Percentiles rank a stretch among this genome's conserved stretches.
Evolutionary conservation across 305 asterid species (phyloP).

Genomic region (Fraxinus angustifolia): DNA sequence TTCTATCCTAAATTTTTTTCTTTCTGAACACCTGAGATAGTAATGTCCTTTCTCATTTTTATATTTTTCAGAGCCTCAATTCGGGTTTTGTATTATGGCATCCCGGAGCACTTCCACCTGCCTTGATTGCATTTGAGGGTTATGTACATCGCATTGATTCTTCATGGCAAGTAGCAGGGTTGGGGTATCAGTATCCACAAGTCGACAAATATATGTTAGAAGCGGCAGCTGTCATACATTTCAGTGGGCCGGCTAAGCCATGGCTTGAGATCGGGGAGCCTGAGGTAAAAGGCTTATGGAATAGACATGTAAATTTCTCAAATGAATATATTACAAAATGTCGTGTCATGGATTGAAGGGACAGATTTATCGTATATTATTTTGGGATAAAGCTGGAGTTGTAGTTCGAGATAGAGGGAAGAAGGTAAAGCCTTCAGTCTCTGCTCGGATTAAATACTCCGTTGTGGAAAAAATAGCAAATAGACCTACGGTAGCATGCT

Average conservation of each 20-base stretch:
- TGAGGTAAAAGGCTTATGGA: constrained; percentile 55
- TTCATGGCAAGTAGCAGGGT: constrained; percentile 67
- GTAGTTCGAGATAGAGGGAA: constrained; percentile 66
- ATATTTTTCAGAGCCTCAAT: constrained; percentile 50
- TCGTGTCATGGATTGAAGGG: constrained; percentile 42
- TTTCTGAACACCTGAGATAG: not conserved
- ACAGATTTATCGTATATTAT: constrained; percentile 11
- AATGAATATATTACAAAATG: constrained; percentile 50
- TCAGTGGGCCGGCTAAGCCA: constrained; percentile 91
- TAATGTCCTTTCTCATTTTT: not conserved
- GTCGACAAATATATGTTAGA: constrained; percentile 28
- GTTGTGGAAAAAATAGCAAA: constrained; percentile 36
- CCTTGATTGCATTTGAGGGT: constrained; percentile 67
- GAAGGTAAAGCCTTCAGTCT: constrained; percentile 88
- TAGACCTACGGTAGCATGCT: constrained; percentile 34
- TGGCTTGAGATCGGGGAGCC: constrained; percentile 70
- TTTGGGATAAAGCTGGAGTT: constrained; percentile 28
- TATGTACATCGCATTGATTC: constrained; percentile 60
- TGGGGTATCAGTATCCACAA: constrained; percentile 48
- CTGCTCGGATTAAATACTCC: constrained; percentile 38
- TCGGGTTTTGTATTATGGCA: constrained; percentile 69
- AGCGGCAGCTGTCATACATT: constrained; percentile 65
- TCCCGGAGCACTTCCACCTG: constrained; percentile 78
- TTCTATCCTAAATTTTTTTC: not conserved
- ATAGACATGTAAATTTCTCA: constrained; percentile 58